Evolutionary conservation across 441 rosid genomes (phyloP).

Genomic region (Mallotus japonicus): DNA sequence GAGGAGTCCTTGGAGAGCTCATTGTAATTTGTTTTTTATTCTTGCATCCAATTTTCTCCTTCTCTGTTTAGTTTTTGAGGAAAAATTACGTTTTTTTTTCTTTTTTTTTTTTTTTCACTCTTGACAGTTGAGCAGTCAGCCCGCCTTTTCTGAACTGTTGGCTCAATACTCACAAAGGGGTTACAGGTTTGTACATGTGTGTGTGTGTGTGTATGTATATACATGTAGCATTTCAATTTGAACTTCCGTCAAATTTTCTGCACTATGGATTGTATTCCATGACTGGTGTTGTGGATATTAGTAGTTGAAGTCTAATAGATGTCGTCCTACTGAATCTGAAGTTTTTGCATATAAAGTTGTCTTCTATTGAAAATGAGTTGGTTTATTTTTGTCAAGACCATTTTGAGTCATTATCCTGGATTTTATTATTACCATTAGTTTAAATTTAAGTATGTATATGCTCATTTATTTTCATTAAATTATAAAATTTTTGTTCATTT

Average conservation of each 20-base stretch:
- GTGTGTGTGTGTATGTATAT: background rate
- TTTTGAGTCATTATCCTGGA: background rate
- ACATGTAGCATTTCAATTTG: conserved; percentile 8
- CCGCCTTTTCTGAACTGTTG: conserved; percentile 74
- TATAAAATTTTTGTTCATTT: background rate
- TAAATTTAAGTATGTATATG: background rate
- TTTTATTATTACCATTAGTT: background rate
- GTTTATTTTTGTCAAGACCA: background rate
- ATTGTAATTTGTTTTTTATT: background rate
- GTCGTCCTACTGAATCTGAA: background rate
- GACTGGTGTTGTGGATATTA: background rate
- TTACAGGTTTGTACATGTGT: conserved; percentile 56
- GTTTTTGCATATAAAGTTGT: background rate
- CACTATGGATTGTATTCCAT: background rate
- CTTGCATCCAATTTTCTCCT: conserved; percentile 6
- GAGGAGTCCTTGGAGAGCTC: too few species aligned
- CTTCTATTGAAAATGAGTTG: background rate
- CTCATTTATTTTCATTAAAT: background rate
- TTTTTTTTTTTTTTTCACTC: conserved; percentile 22
- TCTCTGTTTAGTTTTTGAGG: conserved; percentile 14
- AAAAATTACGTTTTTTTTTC: conserved; percentile 25
- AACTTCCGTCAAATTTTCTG: conserved; percentile 4
- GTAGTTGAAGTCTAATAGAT: background rate
- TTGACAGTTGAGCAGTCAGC: conserved; percentile 65
- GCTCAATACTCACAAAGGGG: conserved; percentile 63